Base-by-base conservation (phyloP, 495 filamentous ascomycete genomes). In the Aspergillus nanangensis region DNA sequence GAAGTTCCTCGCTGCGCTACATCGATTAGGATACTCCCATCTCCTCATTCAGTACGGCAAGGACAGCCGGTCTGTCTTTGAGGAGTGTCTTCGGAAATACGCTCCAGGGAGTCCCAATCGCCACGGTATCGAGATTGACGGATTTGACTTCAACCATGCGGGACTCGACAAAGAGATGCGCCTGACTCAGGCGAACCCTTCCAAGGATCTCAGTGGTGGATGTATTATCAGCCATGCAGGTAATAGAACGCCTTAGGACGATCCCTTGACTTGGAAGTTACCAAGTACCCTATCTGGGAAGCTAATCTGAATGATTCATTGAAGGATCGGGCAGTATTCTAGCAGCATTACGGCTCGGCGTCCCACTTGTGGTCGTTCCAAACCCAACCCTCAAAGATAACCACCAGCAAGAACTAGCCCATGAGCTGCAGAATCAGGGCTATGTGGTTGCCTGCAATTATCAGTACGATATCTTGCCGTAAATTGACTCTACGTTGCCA, bases 221-320 rank as follows among this genome's bases (percentile, higher is more conserved):
- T 64, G 92, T n/a, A 77, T 96, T 20, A 84, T 98, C 45, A 85
- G 81, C 38, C 93, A 98, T 72, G 92, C 88, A 48, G 93, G 92
- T 91, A 72, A 63, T n/a, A 42, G 2, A 15, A 5, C 42, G 15
- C 33, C 39, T 19, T 32, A 10, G 37, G 10, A 15, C 38, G 10
- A n/a, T n/a, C n/a, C n/a, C n/a, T n/a, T n/a, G n/a, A n/a, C n/a
- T n/a, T n/a, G n/a, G n/a, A n/a, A n/a, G n/a, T n/a, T n/a, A n/a
- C n/a, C n/a, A n/a, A n/a, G n/a, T n/a, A n/a, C n/a, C n/a, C n/a
- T n/a, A n/a, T n/a, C n/a, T n/a, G n/a, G n/a, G n/a, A n/a, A n/a
- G 23, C 33, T 38, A 27, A 31, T 40, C 11, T 17, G 10, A 15
- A 22, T 33, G 37, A 17, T 58, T 44, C 51, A 9, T 47, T 31